phyloP scores from a whole-genome alignment of 192 early-diverging fungal species.

The Backusella psychrophila region DNA sequence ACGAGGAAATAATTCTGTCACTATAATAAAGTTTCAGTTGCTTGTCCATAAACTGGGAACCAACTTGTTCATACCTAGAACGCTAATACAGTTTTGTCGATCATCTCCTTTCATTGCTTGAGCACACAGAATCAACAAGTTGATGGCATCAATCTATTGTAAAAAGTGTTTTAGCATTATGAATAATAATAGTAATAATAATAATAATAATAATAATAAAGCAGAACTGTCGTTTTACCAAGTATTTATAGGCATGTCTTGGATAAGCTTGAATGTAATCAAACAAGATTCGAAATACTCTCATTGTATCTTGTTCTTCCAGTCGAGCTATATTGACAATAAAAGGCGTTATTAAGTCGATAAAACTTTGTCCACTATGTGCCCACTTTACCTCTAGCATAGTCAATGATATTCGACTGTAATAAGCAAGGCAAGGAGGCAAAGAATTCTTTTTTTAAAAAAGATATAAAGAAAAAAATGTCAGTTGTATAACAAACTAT shows the following conservation, averaged over 20 bases:
- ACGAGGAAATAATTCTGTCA: conserved; percentile 33
- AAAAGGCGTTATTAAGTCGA: neutral
- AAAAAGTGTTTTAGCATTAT: too few relatives aligned
- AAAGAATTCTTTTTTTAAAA: conserved; percentile 25
- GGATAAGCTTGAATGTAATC: conserved; percentile 33
- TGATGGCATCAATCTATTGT: conserved; percentile 21
- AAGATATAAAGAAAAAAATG: neutral
- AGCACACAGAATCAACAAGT: conserved; percentile 19
- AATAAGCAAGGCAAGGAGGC: conserved; percentile 23
- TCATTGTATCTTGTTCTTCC: conserved; percentile 18
- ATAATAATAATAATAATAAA: too few relatives aligned
- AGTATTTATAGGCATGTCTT: conserved; percentile 28
- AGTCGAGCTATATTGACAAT: neutral
- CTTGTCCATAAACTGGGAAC: too few relatives aligned
- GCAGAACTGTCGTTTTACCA: conserved; percentile 4
- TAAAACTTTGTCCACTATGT: neutral
- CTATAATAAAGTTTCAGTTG: neutral
- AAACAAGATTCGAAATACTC: conserved; percentile 25
- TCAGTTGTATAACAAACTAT: neutral
- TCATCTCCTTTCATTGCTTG: conserved; percentile 9
- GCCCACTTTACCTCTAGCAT: conserved; percentile 25
- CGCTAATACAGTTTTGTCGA: conserved; percentile 9
- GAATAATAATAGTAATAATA: too few relatives aligned
- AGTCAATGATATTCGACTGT: conserved; percentile 32
- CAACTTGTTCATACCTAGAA: conserved; percentile 6